Percentiles rank a stretch among this genome's conserved stretches.
Evolutionary conservation across 179 eudicot genomes (phyloP).

Genomic region (Spergularia azorica): DNA sequence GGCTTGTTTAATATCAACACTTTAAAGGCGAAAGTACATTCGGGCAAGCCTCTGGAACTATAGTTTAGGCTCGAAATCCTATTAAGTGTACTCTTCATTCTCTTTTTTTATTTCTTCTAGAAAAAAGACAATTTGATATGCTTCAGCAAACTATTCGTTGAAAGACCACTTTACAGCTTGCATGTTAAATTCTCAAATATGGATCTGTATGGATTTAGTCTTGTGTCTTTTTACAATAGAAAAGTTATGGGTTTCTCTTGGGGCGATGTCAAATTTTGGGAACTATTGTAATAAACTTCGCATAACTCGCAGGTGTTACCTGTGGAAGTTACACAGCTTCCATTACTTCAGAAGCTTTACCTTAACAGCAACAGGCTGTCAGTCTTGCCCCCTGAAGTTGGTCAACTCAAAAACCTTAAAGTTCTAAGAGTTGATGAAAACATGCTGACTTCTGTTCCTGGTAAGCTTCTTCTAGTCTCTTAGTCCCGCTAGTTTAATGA

Average conservation of each 20-base stretch:
- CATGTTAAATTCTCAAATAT: neutral
- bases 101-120: too few relatives aligned
- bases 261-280: slow-evolving; percentile 5
- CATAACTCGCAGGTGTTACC: slow-evolving; percentile 68
- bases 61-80: too few relatives aligned
- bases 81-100: too few relatives aligned
- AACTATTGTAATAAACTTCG: neutral
- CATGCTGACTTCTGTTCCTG: slow-evolving; percentile 87
- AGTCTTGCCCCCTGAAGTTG: slow-evolving; percentile 83
- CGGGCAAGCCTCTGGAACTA: too few relatives aligned
- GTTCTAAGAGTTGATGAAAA: slow-evolving; percentile 86
- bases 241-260: neutral
- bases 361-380: slow-evolving; percentile 84
- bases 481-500: slow-evolving; percentile 2
- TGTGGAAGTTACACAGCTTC: slow-evolving; percentile 79
- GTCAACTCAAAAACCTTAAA: slow-evolving; percentile 82
- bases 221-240: neutral
- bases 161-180: too few relatives aligned
- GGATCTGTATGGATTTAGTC: neutral
- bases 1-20: too few relatives aligned
- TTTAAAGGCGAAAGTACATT: too few relatives aligned
- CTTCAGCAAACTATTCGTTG: too few relatives aligned
- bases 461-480: slow-evolving; percentile 34
- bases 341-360: slow-evolving; percentile 83
- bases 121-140: too few relatives aligned